phyloP scores from a whole-genome alignment of 805 yeast genomes.

The Wickerhamomyces xylosicus region DNA sequence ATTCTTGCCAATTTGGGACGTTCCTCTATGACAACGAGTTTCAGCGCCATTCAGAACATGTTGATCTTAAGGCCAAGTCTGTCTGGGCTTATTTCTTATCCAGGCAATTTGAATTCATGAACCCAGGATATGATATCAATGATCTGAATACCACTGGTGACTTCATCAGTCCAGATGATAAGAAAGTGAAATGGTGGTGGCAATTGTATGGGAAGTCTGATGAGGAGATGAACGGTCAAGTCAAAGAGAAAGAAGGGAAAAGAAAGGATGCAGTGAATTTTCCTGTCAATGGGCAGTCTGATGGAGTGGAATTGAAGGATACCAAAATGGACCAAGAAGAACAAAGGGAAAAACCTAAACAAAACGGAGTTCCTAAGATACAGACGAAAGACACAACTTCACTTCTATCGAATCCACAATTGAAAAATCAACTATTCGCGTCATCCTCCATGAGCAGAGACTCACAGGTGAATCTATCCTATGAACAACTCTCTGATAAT shows the following conservation, averaged over 20 bases:
- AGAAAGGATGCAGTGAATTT: neutral
- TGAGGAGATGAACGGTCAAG: slow-evolving; percentile 44
- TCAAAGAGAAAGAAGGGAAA: neutral
- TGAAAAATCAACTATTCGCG: neutral
- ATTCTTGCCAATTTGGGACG: slow-evolving; percentile 93
- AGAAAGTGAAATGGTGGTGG: slow-evolving; percentile 78
- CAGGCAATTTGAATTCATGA: slow-evolving; percentile 58
- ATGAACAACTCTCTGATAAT: too few relatives aligned
- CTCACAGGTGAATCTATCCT: too few relatives aligned
- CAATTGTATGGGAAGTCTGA: slow-evolving; percentile 72
- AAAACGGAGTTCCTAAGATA: neutral
- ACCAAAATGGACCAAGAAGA: neutral
- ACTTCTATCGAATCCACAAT: neutral
- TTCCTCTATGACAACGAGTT: slow-evolving; percentile 69
- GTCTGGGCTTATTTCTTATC: slow-evolving; percentile 94
- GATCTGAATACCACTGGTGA: slow-evolving; percentile 10
- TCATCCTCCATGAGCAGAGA: too few relatives aligned
- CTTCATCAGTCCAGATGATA: slow-evolving; percentile 47
- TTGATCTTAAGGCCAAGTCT: slow-evolving; percentile 49
- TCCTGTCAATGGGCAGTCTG: neutral
- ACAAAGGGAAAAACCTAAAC: neutral
- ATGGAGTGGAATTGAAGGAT: slow-evolving; percentile 1
- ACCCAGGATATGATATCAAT: slow-evolving; percentile 28
- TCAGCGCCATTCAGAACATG: slow-evolving; percentile 35
- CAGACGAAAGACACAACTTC: too few relatives aligned